Conservation (phyloP, 345 rosid species). For the Kandelia obovata region DNA sequence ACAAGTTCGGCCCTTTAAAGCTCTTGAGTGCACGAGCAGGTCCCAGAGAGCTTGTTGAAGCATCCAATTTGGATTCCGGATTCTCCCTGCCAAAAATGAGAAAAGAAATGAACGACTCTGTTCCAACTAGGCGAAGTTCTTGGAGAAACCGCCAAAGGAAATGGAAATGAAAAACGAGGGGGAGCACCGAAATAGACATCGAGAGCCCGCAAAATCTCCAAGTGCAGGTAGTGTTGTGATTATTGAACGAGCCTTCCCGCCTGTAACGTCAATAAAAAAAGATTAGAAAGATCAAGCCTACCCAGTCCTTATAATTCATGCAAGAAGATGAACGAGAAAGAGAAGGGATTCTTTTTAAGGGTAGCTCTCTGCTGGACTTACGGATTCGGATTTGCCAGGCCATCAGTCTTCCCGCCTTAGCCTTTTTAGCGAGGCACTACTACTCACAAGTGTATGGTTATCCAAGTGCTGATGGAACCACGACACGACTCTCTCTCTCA, state of each 20-base stretch:
- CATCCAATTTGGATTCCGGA: slow-evolving; percentile 8
- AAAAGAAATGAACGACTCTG: slow-evolving; percentile 6
- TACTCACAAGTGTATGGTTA: no score
- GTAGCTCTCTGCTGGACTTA: no score
- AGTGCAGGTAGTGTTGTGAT: slow-evolving; percentile 17
- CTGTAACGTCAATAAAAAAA: slow-evolving; percentile 13
- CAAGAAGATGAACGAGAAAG: not conserved
- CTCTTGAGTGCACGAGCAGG: slow-evolving; percentile 15
- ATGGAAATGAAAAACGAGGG: slow-evolving; percentile 7
- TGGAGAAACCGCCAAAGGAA: slow-evolving; percentile 7
- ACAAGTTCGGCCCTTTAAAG: slow-evolving; percentile 11
- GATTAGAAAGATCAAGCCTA: not conserved
- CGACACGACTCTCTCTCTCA: no score
- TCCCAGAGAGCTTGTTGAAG: slow-evolving; percentile 19
- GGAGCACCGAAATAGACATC: slow-evolving; percentile 5
- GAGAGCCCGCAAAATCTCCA: not conserved
- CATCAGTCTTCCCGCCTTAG: slow-evolving; percentile 5
- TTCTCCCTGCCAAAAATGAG: not conserved
- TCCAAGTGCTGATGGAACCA: no score
- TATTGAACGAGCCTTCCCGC: slow-evolving; percentile 22
- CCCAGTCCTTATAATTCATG: not conserved
- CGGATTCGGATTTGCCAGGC: slow-evolving; percentile 9
- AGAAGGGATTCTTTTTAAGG: not conserved
- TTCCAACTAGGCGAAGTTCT: slow-evolving; percentile 14
- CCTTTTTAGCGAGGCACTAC: not conserved